phyloP scores from a whole-genome alignment of 441 rosid genomes.

The Biscutella laevigata region DNA sequence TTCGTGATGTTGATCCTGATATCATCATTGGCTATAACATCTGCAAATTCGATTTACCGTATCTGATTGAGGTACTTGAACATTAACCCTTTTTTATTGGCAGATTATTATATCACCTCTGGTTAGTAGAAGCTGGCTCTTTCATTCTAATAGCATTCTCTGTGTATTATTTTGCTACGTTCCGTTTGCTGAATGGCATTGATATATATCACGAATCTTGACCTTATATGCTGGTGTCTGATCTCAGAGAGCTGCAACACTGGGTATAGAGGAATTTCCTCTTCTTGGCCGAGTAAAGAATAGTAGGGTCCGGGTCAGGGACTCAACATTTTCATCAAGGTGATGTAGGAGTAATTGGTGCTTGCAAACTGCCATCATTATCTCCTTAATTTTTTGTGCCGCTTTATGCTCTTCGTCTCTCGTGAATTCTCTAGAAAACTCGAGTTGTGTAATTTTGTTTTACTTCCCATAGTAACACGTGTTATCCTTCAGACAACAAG shows the following conservation, averaged over 20 bases:
- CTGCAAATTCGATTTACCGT: conserved; percentile 97
- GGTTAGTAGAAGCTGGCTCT: conserved; percentile 14
- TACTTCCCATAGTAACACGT: conserved; percentile 14
- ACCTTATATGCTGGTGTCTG: conserved; percentile 18
- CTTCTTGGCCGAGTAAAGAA: conserved; percentile 79
- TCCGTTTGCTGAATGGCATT: background rate
- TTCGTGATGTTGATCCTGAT: conserved; percentile 92
- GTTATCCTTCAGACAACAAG: conserved; percentile 59
- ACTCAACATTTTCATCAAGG: conserved; percentile 95
- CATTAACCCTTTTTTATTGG: conserved; percentile 3
- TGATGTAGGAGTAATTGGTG: conserved; percentile 20
- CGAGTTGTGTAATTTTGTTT: background rate
- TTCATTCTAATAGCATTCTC: conserved; percentile 1
- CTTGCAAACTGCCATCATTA: conserved; percentile 6
- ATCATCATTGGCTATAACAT: conserved; percentile 94
- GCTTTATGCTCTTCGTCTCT: background rate
- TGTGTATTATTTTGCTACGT: background rate
- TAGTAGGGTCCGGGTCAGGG: conserved; percentile 81
- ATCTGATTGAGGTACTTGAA: conserved; percentile 80
- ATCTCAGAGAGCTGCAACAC: conserved; percentile 72
- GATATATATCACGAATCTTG: conserved; percentile 1
- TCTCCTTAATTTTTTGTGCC: background rate
- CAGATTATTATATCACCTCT: conserved; percentile 13
- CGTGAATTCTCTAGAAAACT: conserved; percentile 5
- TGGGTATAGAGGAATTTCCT: conserved; percentile 87